Conservation (phyloP, 306 rosid genomes). For the Oxytropis ochrocephala region DNA sequence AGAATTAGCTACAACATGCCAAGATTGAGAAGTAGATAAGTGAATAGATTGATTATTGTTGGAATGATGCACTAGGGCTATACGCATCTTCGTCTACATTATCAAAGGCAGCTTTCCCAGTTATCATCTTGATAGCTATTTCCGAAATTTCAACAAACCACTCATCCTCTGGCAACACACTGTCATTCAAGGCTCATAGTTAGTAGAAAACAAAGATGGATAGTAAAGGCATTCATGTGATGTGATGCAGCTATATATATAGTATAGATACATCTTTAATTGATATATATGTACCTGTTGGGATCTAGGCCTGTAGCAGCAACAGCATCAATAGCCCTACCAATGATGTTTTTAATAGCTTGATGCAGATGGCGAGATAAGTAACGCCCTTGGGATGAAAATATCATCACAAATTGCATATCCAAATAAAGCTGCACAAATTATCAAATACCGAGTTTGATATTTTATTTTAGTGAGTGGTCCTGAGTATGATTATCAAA, state of each 20-base stretch:
- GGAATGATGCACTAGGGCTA: constrained; percentile 54
- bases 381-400: constrained; percentile 85
- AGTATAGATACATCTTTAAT: too few species aligned
- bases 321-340: constrained; percentile 66
- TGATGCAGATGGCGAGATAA: constrained; percentile 75
- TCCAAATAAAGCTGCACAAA: constrained; percentile 76
- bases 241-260: neutral
- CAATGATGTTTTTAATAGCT: constrained; percentile 66
- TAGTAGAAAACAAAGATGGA: neutral
- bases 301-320: constrained; percentile 82
- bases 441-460: neutral
- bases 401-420: constrained; percentile 89
- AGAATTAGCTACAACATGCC: constrained; percentile 8
- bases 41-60: constrained; percentile 36
- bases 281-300: constrained; percentile 46
- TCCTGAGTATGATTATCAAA: too few species aligned
- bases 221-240: neutral
- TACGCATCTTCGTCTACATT: constrained; percentile 41
- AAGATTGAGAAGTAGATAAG: constrained; percentile 10
- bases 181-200: constrained; percentile 25
- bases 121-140: constrained; percentile 72
- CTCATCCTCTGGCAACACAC: constrained; percentile 79
- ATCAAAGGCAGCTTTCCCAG: constrained; percentile 59
- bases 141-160: constrained; percentile 93
- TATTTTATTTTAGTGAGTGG: constrained; percentile 2